A percentile compares a stretch with the other conserved stretches of the same genome.
These are phyloP conservation scores for Tolypocladium album DNA, from an alignment of 2,329 filamentous ascomycete species.

Conservation along the genomic window DNA sequence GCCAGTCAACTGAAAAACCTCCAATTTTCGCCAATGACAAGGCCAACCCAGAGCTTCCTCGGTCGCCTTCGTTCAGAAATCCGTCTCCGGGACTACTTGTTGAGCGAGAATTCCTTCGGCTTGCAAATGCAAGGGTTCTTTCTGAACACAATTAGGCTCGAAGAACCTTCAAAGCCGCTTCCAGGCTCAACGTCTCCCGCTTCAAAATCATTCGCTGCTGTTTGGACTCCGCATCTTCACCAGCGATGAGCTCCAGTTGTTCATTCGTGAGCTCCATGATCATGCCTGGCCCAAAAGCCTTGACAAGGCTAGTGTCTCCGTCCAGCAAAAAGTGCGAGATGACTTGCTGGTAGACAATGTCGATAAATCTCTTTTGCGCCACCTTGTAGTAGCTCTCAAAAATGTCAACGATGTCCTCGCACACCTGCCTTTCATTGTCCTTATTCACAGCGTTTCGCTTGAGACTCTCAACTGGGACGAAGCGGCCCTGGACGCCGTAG, in stretches of 20 bases:
- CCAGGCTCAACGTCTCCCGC: slow-evolving; percentile 33
- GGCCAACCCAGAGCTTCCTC: not conserved
- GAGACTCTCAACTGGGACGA: not conserved
- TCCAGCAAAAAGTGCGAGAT: slow-evolving; percentile 42
- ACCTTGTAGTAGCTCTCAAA: slow-evolving; percentile 53
- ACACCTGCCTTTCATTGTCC: slow-evolving; percentile 19
- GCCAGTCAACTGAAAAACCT: not conserved
- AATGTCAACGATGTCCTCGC: slow-evolving; percentile 48
- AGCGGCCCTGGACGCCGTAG: not conserved
- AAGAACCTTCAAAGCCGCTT: slow-evolving; percentile 20
- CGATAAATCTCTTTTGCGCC: slow-evolving; percentile 49
- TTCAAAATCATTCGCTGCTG: slow-evolving; percentile 30
- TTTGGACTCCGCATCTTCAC: slow-evolving; percentile 36
- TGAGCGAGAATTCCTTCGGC: not conserved
- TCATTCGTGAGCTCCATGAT: slow-evolving; percentile 34
- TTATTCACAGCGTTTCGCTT: slow-evolving; percentile 10
- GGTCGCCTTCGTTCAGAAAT: not conserved
- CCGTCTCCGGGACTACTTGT: not conserved
- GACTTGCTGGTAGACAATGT: slow-evolving; percentile 49
- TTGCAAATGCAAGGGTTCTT: not conserved
- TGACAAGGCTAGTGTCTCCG: slow-evolving; percentile 37
- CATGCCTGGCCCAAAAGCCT: slow-evolving; percentile 38
- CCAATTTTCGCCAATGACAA: not conserved
- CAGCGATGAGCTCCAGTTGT: slow-evolving; percentile 44
- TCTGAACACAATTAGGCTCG: not conserved